phyloP scores from a whole-genome alignment of 805 yeast species.

The Hagleromyces aurorensis region DNA sequence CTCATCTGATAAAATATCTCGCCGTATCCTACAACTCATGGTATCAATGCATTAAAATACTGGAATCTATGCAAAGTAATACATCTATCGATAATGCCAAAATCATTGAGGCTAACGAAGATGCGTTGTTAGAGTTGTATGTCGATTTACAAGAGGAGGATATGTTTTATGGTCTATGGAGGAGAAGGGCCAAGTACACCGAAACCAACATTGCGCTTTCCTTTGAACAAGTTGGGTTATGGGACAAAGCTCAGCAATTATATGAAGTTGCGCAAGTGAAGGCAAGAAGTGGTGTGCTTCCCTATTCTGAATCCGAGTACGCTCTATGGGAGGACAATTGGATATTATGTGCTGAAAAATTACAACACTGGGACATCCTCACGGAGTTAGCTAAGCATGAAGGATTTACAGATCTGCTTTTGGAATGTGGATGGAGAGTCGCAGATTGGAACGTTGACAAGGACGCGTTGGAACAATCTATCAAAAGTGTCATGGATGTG shows the following conservation, averaged over 20 bases:
- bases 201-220: slow-evolving; percentile 92
- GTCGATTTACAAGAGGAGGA: slow-evolving; percentile 88
- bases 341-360: slow-evolving; percentile 93
- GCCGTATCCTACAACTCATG: slow-evolving; percentile 85
- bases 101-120: slow-evolving; percentile 77
- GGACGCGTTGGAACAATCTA: slow-evolving; percentile 89
- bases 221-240: slow-evolving; percentile 88
- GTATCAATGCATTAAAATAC: slow-evolving; percentile 78
- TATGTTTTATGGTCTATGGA: slow-evolving; percentile 96
- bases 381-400: slow-evolving; percentile 97
- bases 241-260: slow-evolving; percentile 89
- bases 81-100: slow-evolving; percentile 62
- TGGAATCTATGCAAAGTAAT: slow-evolving; percentile 59
- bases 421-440: slow-evolving; percentile 99
- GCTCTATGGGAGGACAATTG: slow-evolving; percentile 98
- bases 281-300: slow-evolving; percentile 90
- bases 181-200: slow-evolving; percentile 87
- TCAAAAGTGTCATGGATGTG: slow-evolving; percentile 94
- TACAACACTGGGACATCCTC: slow-evolving; percentile 96
- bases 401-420: slow-evolving; percentile 86
- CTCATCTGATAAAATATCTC: slow-evolving; percentile 82
- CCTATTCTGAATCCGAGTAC: slow-evolving; percentile 92
- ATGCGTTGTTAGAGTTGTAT: slow-evolving; percentile 85
- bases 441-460: slow-evolving; percentile 97
- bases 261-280: slow-evolving; percentile 96